Conservation (phyloP, 108 stramenopile species). For the Nitzschia inconspicua region DNA sequence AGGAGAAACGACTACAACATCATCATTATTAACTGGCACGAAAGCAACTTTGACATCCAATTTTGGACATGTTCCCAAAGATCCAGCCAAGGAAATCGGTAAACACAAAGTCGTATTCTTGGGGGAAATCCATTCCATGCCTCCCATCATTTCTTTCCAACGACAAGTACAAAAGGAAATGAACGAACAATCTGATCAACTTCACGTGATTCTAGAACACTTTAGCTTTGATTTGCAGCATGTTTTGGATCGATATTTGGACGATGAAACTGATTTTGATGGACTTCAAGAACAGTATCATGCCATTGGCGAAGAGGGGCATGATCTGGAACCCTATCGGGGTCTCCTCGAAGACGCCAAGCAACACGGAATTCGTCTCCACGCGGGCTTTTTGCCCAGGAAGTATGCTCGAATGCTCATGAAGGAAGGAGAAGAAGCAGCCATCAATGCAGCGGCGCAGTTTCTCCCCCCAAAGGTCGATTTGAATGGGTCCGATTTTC, state of each 20-base stretch:
- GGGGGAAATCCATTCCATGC: slow-evolving; percentile 49
- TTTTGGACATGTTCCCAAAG: slow-evolving; percentile 1
- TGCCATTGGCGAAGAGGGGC: slow-evolving; percentile 67
- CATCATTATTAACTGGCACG: too few relatives aligned
- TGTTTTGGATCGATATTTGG: slow-evolving; percentile 49
- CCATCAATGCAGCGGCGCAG: slow-evolving; percentile 20
- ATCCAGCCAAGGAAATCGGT: slow-evolving; percentile 16
- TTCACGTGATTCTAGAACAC: slow-evolving; percentile 78
- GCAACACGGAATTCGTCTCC: slow-evolving; percentile 13
- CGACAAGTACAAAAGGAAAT: slow-evolving; percentile 25
- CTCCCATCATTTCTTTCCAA: slow-evolving; percentile 40
- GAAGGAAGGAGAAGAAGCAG: slow-evolving; percentile 32
- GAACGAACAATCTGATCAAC: slow-evolving; percentile 11
- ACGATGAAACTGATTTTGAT: slow-evolving; percentile 37
- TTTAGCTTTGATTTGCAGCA: slow-evolving; percentile 71
- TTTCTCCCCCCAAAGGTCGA: slow-evolving; percentile 28
- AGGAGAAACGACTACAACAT: too few relatives aligned
- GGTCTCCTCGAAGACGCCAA: slow-evolving; percentile 44
- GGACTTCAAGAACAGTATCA: slow-evolving; percentile 45
- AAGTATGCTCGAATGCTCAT: slow-evolving; percentile 33
- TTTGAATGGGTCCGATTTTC: slow-evolving; percentile 35
- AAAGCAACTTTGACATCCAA: neutral
- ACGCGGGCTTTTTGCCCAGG: slow-evolving; percentile 44
- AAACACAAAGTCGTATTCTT: slow-evolving; percentile 36
- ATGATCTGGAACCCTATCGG: slow-evolving; percentile 57